Evolutionary conservation across 2,329 filamentous ascomycete genomes (phyloP), one percentile per base, ranked within the genome.

Genomic region (Hansfordia pulvinata): DNA sequence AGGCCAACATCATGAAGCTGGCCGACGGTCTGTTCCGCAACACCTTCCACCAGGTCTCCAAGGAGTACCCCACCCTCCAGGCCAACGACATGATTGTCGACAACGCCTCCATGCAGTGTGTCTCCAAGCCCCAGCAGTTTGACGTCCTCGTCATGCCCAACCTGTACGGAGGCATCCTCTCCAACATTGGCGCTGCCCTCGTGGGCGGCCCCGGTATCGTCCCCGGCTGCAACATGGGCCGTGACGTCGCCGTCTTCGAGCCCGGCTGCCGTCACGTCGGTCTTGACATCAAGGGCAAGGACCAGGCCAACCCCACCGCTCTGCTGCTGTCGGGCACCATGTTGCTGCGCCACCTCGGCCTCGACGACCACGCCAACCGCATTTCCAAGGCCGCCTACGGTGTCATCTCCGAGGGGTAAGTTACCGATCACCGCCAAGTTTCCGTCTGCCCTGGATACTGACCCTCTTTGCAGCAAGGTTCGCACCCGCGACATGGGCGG

Each of bases 1-100:
- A 98, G 74, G 90, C 90, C 62, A 98, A 98, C 72, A 98, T 98
- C 67, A 98, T 98, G 90, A 98, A 98, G 74, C 72, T 98, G 33
- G 88, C 86, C 55, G 90, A 98, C 46, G 90, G 90, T 60, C 81
- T 98, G 31, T 98, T 98, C 83, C 81, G 90, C 56, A 88, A 77
- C 64, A 96, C 90, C 43, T 92, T 96, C 71, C 84, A 93, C 67
- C 70, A 76, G 49, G 76, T 90, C 42, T 82, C 85, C 41, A 81
- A 92, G 66, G 84, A 93, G 57, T 98, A 90, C 66, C 88, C 90
- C 33, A 92, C 83, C 36, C 70, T 98, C 44, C 82, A 94, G 68
- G 79, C 78, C 53, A 92, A 92, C 68, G 90, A 98, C 64, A 94
- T 98, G 88, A 98, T 98, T 58, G 90, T 98, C 60, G 90, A 98